A percentile compares a stretch with the other conserved stretches of the same genome.
Conservation (phyloP, 306 rosid genomes). For the Quercus dentata region DNA sequence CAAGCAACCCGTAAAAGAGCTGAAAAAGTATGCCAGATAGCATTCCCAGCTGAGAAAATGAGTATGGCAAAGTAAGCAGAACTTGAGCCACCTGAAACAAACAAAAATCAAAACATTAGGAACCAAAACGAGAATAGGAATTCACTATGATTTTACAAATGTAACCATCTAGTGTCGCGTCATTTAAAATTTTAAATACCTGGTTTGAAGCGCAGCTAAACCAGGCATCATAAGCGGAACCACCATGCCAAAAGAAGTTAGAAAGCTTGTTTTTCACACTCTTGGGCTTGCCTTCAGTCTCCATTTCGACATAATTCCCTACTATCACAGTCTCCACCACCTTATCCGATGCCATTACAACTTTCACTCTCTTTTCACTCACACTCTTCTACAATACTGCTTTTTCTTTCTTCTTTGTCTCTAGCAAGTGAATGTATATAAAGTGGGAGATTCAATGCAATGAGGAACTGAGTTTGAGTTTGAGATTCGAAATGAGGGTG, state of each 20-base stretch:
- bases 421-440: neutral
- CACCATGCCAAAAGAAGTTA: conserved; percentile 89
- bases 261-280: conserved; percentile 59
- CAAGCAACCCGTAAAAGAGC: conserved; percentile 78
- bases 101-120: neutral
- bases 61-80: conserved; percentile 90
- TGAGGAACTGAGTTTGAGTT: neutral
- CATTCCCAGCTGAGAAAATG: conserved; percentile 96
- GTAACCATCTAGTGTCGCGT: no score
- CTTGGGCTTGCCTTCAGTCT: conserved; percentile 62
- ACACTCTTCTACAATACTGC: neutral
- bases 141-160: no score
- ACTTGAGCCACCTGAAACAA: conserved; percentile 89
- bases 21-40: conserved; percentile 87
- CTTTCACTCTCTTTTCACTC: neutral
- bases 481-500: neutral
- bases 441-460: neutral
- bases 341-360: conserved; percentile 60
- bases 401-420: neutral
- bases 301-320: conserved; percentile 93
- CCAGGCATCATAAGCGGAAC: conserved; percentile 98
- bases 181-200: conserved; percentile 28
- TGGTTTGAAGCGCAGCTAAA: conserved; percentile 98
- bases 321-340: conserved; percentile 65
- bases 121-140: neutral